These are phyloP conservation scores for Acanthamoeba castellanii DNA, from an alignment of 208 protist species.

Conservation along the genomic window DNA sequence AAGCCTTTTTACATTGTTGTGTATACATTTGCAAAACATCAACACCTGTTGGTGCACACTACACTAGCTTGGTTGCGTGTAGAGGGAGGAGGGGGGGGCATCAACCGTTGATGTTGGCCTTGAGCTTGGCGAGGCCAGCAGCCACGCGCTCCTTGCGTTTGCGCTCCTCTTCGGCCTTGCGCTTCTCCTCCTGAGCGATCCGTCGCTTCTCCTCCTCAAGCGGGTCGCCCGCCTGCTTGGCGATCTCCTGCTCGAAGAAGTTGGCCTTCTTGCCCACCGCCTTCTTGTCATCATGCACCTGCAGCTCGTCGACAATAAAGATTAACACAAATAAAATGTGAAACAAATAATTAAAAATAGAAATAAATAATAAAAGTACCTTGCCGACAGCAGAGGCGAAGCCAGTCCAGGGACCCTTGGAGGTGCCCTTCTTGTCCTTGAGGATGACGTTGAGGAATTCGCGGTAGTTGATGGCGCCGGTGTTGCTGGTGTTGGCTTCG, in stretches of 20 bases:
- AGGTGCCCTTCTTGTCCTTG: slow-evolving; percentile 41
- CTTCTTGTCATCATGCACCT: slow-evolving; percentile 24
- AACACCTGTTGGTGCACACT: too few relatives aligned
- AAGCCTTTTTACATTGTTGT: too few relatives aligned
- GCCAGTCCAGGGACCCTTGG: slow-evolving; percentile 29
- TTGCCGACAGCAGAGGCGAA: not conserved
- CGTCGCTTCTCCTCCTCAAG: not conserved
- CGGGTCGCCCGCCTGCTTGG: slow-evolving; percentile 47
- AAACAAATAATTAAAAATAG: too few relatives aligned
- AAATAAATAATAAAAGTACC: too few relatives aligned
- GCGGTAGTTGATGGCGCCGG: slow-evolving; percentile 31
- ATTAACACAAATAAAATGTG: too few relatives aligned
- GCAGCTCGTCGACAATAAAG: too few relatives aligned
- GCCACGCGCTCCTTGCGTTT: slow-evolving; percentile 27
- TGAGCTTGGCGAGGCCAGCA: slow-evolving; percentile 36
- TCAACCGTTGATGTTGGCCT: slow-evolving; percentile 18
- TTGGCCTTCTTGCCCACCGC: slow-evolving; percentile 4
- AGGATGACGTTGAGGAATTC: slow-evolving; percentile 26
- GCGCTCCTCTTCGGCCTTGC: slow-evolving; percentile 5
- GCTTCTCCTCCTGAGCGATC: not conserved
- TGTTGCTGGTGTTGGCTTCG: slow-evolving; percentile 18
- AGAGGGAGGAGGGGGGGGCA: too few relatives aligned
- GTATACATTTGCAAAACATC: too few relatives aligned
- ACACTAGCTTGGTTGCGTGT: too few relatives aligned
- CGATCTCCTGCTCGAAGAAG: slow-evolving; percentile 60